These are phyloP conservation scores for Nannizziopsis barbatae DNA, from an alignment of 2,329 filamentous ascomycete genomes.

Conservation along the genomic window DNA sequence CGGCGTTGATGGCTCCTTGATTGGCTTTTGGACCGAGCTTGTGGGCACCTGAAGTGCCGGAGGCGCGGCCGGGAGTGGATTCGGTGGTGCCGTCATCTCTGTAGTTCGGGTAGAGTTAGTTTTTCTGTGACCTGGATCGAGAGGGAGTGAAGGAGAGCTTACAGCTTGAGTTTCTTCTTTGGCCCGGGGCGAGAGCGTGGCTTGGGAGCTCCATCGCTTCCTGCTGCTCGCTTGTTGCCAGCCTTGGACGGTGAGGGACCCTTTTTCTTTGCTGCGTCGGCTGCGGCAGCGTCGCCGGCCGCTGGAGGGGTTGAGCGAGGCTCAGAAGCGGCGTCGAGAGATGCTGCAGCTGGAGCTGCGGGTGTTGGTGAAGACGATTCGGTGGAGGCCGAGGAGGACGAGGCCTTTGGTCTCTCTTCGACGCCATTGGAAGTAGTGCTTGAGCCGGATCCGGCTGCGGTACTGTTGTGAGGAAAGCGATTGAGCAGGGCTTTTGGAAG, in stretches of 20 bases:
- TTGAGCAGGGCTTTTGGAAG: constrained; percentile 29
- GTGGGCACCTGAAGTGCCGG: constrained; percentile 48
- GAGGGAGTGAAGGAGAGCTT: constrained; percentile 33
- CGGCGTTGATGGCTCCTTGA: constrained; percentile 92
- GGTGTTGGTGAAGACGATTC: constrained; percentile 22
- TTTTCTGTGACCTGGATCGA: not conserved
- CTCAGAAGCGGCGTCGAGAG: constrained; percentile 34
- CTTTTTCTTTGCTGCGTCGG: constrained; percentile 31
- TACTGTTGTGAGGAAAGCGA: constrained; percentile 23
- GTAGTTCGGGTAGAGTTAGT: constrained; percentile 11
- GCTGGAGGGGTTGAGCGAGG: constrained; percentile 22
- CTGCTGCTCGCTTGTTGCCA: constrained; percentile 48
- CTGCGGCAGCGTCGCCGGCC: constrained; percentile 31
- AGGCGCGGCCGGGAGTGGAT: constrained; percentile 23
- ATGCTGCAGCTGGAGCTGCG: constrained; percentile 24
- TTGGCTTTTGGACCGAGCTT: constrained; percentile 95
- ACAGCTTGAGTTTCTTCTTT: constrained; percentile 93
- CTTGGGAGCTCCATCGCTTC: constrained; percentile 53
- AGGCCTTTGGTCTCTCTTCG: constrained; percentile 22
- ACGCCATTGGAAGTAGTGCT: not conserved
- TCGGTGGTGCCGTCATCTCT: constrained; percentile 44
- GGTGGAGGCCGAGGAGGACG: constrained; percentile 26
- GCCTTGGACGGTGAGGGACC: constrained; percentile 54
- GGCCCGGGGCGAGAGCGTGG: constrained; percentile 79
- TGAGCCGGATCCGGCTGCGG: constrained; percentile 10